phyloP scores from a whole-genome alignment of 2,329 filamentous ascomycete species.

The Cercospora sojina region DNA sequence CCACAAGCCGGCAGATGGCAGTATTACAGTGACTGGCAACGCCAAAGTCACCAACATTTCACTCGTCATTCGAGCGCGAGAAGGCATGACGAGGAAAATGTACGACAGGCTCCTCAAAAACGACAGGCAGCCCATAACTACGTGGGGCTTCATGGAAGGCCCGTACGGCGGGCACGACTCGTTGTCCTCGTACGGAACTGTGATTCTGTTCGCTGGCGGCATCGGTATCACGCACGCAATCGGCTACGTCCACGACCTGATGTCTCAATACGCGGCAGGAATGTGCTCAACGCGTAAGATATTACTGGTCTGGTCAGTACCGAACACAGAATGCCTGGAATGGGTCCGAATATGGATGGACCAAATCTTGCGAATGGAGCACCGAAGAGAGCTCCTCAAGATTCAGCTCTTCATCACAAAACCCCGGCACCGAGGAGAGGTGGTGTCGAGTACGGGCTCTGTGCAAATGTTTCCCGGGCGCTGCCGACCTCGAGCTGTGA shows the following conservation, averaged over 20 bases:
- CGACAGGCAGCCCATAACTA: constrained; percentile 61
- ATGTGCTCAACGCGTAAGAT: constrained; percentile 71
- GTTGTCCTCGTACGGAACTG: constrained; percentile 73
- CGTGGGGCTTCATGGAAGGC: constrained; percentile 69
- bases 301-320: constrained; percentile 75
- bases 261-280: constrained; percentile 65
- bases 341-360: constrained; percentile 69
- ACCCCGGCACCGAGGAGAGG: constrained; percentile 55
- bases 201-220: constrained; percentile 76
- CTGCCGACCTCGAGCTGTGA: constrained; percentile 55
- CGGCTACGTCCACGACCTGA: constrained; percentile 70
- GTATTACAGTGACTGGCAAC: constrained; percentile 31
- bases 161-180: constrained; percentile 72
- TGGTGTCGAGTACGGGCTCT: constrained; percentile 56
- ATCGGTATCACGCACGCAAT: constrained; percentile 80
- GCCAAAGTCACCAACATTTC: constrained; percentile 55
- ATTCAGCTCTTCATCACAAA: constrained; percentile 65
- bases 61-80: constrained; percentile 70
- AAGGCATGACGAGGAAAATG: constrained; percentile 69
- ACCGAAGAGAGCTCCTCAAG: constrained; percentile 58
- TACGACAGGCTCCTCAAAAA: constrained; percentile 65
- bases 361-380: constrained; percentile 59
- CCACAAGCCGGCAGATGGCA: constrained; percentile 21
- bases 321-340: constrained; percentile 64
- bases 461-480: constrained; percentile 63